Evolutionary conservation across 2,329 filamentous ascomycete genomes (phyloP), one percentile per base, ranked within the genome.

Genomic region (Alternaria incomplexa): DNA sequence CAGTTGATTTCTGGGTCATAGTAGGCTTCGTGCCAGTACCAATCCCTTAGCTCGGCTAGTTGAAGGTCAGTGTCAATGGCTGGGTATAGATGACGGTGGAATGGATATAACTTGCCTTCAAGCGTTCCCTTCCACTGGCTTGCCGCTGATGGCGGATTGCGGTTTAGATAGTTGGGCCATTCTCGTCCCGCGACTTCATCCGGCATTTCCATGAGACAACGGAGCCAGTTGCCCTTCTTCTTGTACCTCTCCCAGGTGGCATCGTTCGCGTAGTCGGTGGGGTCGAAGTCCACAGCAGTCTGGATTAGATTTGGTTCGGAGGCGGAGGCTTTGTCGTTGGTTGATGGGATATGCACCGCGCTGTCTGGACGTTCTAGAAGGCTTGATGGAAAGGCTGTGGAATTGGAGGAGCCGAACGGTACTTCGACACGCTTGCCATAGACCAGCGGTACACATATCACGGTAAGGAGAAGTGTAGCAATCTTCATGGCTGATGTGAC

Each of bases 11-110:
- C 46, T 6, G 51, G 32, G 17, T 53, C 36, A 30, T 48, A 48
- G 20, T 25, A 11, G 20, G 43, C 26, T 48, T 67, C 50, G 12
- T 44, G 17, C 67, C 67, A 69, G 22, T 51, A 54, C 67, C 65
- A 69, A 2, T 45, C 65, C 5, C 11, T 30, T 13, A 69, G 45
- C 3, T 66, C 59, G 12, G n/a, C 47, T 50, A 2, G 15, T 7
- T 12, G 12, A 1, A 50, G 2, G 23, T 20, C n/a, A 30, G 25
- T 50, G 25, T 50, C 17, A 50, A 28, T n/a, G 25, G 2, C n/a
- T 50, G n/a, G 0, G 1, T 50, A 30, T 2, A 5, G 36, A 40
- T 40, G 36, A 3, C 17, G 3, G 30, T 25, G 10, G 3, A 17
- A 30, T 1, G 11, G 9, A 1, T 28, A 50, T 2, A 13, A 51